These are phyloP conservation scores for Lentinula aciculospora DNA, from an alignment of 768 basidiomycete species.

Conservation along the genomic window DNA sequence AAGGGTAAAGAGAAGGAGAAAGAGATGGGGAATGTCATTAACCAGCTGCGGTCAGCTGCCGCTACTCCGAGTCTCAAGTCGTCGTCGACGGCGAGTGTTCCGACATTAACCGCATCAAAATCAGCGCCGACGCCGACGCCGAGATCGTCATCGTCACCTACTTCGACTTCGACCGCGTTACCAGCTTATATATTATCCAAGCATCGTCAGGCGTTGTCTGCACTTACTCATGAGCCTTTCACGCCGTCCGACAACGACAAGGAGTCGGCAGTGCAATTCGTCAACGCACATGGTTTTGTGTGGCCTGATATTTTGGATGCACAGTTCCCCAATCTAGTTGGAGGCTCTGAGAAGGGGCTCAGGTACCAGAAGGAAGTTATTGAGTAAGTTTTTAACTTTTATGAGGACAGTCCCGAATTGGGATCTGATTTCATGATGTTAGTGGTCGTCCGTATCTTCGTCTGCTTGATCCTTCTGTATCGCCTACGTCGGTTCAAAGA, in stretches of 20 bases:
- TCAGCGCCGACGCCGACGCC: conserved; percentile 12
- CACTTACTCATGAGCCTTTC: conserved; percentile 18
- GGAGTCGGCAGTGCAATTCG: conserved; percentile 22
- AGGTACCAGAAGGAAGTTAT: conserved; percentile 33
- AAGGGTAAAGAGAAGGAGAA: neutral
- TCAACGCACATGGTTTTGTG: conserved; percentile 36
- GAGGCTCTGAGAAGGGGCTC: conserved; percentile 25
- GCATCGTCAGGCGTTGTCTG: conserved; percentile 39
- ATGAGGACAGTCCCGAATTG: neutral
- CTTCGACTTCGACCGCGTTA: conserved; percentile 5
- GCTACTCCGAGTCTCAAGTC: conserved; percentile 6
- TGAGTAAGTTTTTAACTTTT: conserved; percentile 30
- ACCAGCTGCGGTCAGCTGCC: conserved; percentile 4
- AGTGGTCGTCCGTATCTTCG: conserved; percentile 53
- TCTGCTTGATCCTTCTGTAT: conserved; percentile 35
- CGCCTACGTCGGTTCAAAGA: conserved; percentile 52
- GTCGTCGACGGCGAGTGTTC: conserved; percentile 12
- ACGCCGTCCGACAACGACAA: conserved; percentile 1
- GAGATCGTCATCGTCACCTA: neutral
- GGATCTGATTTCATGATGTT: conserved; percentile 4
- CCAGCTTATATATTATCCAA: conserved; percentile 31
- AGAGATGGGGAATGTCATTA: conserved; percentile 15
- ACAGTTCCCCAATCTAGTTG: conserved; percentile 33
- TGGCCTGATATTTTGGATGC: conserved; percentile 49
- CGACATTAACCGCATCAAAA: conserved; percentile 13